phyloP scores from a whole-genome alignment of 108 stramenopile species.

The Pseudonitzschia delicatissima region DNA sequence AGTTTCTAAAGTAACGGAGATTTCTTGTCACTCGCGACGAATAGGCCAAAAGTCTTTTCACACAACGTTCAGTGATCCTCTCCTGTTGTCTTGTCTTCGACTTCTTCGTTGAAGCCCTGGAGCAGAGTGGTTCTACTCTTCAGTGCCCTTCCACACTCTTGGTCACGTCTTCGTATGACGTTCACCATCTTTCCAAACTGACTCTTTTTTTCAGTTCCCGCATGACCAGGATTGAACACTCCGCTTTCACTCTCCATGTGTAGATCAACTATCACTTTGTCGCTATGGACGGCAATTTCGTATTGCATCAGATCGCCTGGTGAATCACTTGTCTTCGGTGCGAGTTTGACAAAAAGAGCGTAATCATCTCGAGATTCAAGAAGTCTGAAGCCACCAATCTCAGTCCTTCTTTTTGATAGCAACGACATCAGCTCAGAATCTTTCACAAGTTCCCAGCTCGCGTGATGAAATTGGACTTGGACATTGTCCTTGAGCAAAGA shows the following conservation, averaged over 20 bases:
- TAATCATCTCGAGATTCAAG: constrained; percentile 47
- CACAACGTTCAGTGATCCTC: constrained; percentile 40
- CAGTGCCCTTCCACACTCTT: constrained; percentile 69
- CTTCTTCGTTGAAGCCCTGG: constrained; percentile 20
- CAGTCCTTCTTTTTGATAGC: constrained; percentile 53
- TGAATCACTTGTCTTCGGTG: constrained; percentile 19
- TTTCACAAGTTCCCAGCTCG: constrained; percentile 63
- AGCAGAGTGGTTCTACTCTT: constrained; percentile 59
- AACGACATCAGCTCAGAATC: constrained; percentile 72
- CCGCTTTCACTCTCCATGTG: constrained; percentile 68
- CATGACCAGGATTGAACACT: constrained; percentile 48
- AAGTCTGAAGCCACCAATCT: constrained; percentile 61
- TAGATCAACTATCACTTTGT: constrained; percentile 61
- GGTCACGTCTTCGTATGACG: constrained; percentile 52
- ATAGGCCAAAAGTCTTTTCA: constrained; percentile 55
- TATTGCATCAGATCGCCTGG: constrained; percentile 60
- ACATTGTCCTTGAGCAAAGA: constrained; percentile 25
- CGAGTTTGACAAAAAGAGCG: constrained; percentile 67
- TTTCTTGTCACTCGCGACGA: constrained; percentile 45
- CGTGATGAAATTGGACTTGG: constrained; percentile 57
- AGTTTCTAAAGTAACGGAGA: constrained; percentile 57
- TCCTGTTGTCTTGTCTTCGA: not conserved
- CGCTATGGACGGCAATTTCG: constrained; percentile 37
- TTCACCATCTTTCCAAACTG: constrained; percentile 52
- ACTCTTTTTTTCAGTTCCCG: constrained; percentile 3